Conservation (phyloP, 192 early-diverging fungal species). For the Podila horticola region DNA sequence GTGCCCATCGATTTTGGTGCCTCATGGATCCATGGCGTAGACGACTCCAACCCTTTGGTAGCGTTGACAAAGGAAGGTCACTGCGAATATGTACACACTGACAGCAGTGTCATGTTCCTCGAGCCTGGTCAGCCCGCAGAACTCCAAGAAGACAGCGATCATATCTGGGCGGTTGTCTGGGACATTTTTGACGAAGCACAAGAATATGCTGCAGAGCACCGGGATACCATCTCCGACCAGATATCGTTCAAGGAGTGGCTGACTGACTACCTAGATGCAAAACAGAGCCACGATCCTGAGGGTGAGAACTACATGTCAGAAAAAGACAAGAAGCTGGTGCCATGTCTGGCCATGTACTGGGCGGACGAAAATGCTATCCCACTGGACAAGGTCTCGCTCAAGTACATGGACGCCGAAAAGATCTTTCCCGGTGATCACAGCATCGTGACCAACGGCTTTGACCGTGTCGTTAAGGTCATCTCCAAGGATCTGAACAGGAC, state of each 20-base stretch:
- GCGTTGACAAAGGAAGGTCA: conserved; percentile 10
- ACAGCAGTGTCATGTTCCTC: conserved; percentile 26
- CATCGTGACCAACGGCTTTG: conserved; percentile 38
- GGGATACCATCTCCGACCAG: conserved; percentile 24
- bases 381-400: conserved; percentile 29
- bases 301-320: conserved; percentile 21
- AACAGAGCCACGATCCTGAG: conserved; percentile 18
- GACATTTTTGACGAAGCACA: conserved; percentile 34
- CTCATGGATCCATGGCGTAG: conserved; percentile 51
- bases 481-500: conserved; percentile 9
- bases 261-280: conserved; percentile 4
- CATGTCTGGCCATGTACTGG: conserved; percentile 24
- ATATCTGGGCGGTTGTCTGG: conserved; percentile 35
- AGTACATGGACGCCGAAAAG: conserved; percentile 50
- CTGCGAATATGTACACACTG: conserved; percentile 32
- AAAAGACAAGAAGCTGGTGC: conserved; percentile 4
- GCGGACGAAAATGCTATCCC: conserved; percentile 48
- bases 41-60: conserved; percentile 25
- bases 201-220: conserved; percentile 13
- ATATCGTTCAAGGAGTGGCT: conserved; percentile 30
- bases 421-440: conserved; percentile 47
- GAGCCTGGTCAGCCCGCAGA: conserved; percentile 1
- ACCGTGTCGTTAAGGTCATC: conserved; percentile 38
- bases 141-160: conserved; percentile 13
- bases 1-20: conserved; percentile 44